A percentile compares a stretch with the other conserved stretches of the same genome.
Conservation (phyloP, 1,139 yeast species). For the Lodderomyces orthopsilosis region DNA sequence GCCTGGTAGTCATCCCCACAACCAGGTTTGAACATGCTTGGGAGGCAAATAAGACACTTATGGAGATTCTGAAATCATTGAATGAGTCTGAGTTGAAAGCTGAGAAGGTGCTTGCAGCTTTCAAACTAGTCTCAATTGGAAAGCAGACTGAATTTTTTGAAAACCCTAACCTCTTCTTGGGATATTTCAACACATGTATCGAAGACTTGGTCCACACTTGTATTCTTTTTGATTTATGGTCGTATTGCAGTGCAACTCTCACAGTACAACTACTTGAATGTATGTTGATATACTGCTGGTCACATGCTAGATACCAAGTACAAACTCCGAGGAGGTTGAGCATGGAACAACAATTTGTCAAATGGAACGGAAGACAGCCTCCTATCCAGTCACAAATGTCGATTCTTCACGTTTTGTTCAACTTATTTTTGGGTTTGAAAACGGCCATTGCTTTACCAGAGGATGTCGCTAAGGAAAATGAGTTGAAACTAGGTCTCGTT, state of each 20-base stretch:
- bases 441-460: background rate
- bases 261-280: constrained; percentile 28
- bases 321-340: constrained; percentile 5
- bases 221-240: constrained; percentile 20
- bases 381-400: constrained; percentile 26
- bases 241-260: constrained; percentile 12
- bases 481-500: constrained; percentile 25
- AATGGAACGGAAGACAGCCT: constrained; percentile 25
- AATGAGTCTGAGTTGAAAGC: constrained; percentile 9
- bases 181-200: constrained; percentile 33
- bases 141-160: constrained; percentile 12
- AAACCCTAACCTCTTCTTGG: constrained; percentile 32
- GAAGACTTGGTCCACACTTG: constrained; percentile 34
- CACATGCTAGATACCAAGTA: constrained; percentile 28
- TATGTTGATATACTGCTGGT: constrained; percentile 35
- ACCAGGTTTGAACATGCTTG: constrained; percentile 10
- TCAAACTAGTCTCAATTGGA: constrained; percentile 18
- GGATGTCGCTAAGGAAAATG: constrained; percentile 15
- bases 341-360: constrained; percentile 14
- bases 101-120: constrained; percentile 14
- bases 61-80: constrained; percentile 15
- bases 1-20: constrained; percentile 9
- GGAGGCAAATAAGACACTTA: constrained; percentile 14
- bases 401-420: constrained; percentile 32
- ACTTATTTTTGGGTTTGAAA: constrained; percentile 29